phyloP scores from a whole-genome alignment of 2,329 filamentous ascomycete genomes.

The Neurospora crassa region DNA sequence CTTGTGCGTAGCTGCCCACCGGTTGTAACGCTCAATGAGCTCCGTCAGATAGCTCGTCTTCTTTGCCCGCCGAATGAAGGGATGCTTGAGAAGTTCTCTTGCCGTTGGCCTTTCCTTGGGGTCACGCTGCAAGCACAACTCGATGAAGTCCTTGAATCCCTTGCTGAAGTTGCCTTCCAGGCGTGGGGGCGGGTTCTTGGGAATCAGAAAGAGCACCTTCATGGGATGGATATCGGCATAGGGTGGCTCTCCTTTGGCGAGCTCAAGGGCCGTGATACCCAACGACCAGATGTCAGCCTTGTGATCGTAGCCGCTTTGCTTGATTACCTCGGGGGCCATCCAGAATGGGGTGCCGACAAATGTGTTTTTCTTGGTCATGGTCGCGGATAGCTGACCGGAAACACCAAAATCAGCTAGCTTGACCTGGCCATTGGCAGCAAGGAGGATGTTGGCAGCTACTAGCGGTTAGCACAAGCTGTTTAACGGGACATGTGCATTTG shows the following conservation, averaged over 20 bases:
- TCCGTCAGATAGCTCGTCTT: conserved; percentile 96
- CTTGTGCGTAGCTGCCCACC: conserved; percentile 78
- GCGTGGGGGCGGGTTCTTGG: conserved; percentile 80
- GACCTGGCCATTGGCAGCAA: conserved; percentile 85
- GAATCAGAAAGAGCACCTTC: conserved; percentile 95
- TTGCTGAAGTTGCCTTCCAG: conserved; percentile 75
- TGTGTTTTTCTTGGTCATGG: conserved; percentile 99
- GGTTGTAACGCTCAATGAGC: conserved; percentile 80
- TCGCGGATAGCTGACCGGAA: conserved; percentile 89
- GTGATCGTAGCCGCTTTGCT: conserved; percentile 95
- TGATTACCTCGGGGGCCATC: conserved; percentile 99
- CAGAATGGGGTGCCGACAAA: conserved; percentile 98
- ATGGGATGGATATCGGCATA: conserved; percentile 97
- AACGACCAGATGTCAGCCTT: conserved; percentile 98
- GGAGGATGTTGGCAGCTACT: conserved; percentile 80
- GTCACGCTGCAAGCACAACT: conserved; percentile 77
- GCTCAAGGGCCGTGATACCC: conserved; percentile 85
- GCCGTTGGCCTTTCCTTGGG: conserved; percentile 82
- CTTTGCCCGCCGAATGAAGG: conserved; percentile 85
- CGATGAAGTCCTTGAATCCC: conserved; percentile 75
- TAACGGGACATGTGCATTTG: neutral
- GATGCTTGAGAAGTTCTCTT: conserved; percentile 77
- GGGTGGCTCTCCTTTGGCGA: conserved; percentile 85
- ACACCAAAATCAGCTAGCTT: conserved; percentile 97
- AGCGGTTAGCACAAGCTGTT: conserved; percentile 12